Evolutionary conservation across 2,329 filamentous ascomycete species (phyloP).

Genomic region (Fusarium incarnatum): DNA sequence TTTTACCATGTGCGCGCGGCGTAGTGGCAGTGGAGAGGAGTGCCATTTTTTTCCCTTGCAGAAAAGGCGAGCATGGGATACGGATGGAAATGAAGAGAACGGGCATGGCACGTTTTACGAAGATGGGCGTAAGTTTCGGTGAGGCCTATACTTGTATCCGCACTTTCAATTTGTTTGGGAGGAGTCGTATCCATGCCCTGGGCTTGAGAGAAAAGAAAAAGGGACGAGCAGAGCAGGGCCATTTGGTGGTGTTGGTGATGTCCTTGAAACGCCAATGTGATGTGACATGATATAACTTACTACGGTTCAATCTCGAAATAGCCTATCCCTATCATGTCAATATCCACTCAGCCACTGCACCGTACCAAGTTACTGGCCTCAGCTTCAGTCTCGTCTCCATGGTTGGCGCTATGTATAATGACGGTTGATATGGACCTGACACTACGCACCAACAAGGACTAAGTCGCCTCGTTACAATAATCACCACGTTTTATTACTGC

Average conservation of each 20-base stretch:
- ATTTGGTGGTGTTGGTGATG: conserved; percentile 33
- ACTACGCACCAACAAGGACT: conserved; percentile 25
- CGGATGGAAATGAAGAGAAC: conserved; percentile 42
- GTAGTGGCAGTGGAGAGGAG: conserved; percentile 28
- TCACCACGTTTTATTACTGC: conserved; percentile 31
- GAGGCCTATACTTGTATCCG: conserved; percentile 23
- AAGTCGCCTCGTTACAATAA: conserved; percentile 23
- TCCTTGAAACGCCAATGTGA: conserved; percentile 16
- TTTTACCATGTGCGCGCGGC: background rate
- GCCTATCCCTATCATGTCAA: background rate
- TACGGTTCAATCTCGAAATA: conserved; percentile 26
- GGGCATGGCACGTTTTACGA: conserved; percentile 22
- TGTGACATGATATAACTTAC: conserved; percentile 15
- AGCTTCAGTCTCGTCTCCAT: conserved; percentile 3
- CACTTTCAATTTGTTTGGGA: conserved; percentile 8
- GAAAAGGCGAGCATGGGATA: conserved; percentile 29
- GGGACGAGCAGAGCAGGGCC: background rate
- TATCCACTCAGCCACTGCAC: conserved; percentile 2
- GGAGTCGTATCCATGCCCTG: conserved; percentile 30
- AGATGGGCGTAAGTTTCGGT: conserved; percentile 31
- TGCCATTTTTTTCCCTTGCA: conserved; percentile 43
- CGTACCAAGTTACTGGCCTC: conserved; percentile 3
- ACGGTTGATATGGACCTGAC: conserved; percentile 27
- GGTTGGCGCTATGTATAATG: conserved; percentile 25
- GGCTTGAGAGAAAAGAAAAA: background rate